Evolutionary conservation across 306 rosid species (phyloP).

Genomic region (Lotus japonicus): DNA sequence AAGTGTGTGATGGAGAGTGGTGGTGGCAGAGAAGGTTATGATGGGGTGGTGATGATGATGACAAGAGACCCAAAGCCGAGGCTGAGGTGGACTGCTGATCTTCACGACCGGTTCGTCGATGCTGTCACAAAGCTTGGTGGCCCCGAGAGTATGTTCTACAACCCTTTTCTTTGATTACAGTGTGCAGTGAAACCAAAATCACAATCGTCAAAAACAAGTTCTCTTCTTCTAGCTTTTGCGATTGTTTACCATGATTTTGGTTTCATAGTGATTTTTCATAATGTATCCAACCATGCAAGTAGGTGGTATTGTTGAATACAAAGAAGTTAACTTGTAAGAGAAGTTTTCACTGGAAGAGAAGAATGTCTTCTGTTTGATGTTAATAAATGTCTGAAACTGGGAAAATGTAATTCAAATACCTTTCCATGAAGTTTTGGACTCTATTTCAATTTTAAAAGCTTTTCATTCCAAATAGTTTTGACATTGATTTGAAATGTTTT

Average conservation of each 20-base stretch:
- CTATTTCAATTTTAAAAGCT: background rate
- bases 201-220: too few species aligned
- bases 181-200: too few species aligned
- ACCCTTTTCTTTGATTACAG: background rate
- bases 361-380: background rate
- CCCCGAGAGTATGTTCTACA: constrained; percentile 70
- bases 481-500: constrained; percentile 16
- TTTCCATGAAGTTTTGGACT: background rate
- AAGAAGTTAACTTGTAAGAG: background rate
- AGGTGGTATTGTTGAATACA: background rate
- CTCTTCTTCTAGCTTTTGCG: too few species aligned
- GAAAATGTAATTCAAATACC: background rate
- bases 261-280: too few species aligned
- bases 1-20: background rate
- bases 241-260: too few species aligned
- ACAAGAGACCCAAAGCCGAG: constrained; percentile 92
- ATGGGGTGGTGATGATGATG: constrained; percentile 83
- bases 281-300: too few species aligned
- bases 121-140: constrained; percentile 98
- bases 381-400: background rate
- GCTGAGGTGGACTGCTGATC: constrained; percentile 93
- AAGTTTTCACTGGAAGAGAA: background rate
- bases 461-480: background rate
- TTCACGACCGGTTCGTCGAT: constrained; percentile 82
- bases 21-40: constrained; percentile 25